Percentiles rank a stretch among this genome's conserved stretches.
phyloP scores from a whole-genome alignment of 352 stramenopile genomes.

The Phytophthora pistaciae region DNA sequence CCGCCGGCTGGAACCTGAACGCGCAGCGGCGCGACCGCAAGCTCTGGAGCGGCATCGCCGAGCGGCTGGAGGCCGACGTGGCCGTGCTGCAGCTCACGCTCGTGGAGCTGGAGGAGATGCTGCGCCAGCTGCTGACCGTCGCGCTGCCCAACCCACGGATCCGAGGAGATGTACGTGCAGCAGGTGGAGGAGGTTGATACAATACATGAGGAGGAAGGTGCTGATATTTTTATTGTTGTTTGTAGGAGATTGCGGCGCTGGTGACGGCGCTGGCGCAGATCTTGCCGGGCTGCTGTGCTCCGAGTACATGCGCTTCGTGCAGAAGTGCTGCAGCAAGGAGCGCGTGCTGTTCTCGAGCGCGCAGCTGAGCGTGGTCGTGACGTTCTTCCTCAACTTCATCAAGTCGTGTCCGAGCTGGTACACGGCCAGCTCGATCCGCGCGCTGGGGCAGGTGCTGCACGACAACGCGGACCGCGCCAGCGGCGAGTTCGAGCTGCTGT shows the following conservation, averaged over 20 bases:
- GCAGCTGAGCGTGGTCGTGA: constrained; percentile 69
- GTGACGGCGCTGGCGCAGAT: constrained; percentile 66
- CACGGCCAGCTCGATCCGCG: constrained; percentile 70
- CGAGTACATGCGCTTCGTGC: constrained; percentile 81
- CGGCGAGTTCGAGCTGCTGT: constrained; percentile 70
- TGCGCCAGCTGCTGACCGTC: constrained; percentile 69
- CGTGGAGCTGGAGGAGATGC: constrained; percentile 86
- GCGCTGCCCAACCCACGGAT: constrained; percentile 73
- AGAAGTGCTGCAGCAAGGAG: constrained; percentile 82
- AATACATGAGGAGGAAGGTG: background rate
- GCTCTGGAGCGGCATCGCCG: constrained; percentile 59
- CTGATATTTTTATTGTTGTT: background rate
- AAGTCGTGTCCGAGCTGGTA: constrained; percentile 82
- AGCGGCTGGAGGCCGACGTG: constrained; percentile 71
- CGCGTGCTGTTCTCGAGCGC: constrained; percentile 67
- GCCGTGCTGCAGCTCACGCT: constrained; percentile 64
- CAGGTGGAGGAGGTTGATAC: background rate
- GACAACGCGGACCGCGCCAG: constrained; percentile 82
- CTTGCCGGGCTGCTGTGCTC: constrained; percentile 81
- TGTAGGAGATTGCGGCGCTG: constrained; percentile 68
- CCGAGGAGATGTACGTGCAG: constrained; percentile 55
- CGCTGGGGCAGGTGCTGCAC: constrained; percentile 77
- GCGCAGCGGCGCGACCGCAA: constrained; percentile 76
- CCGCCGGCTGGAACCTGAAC: constrained; percentile 61
- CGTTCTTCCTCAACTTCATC: constrained; percentile 83